phyloP scores from a whole-genome alignment of 345 rosid species.

The Aurinia saxatilis region DNA sequence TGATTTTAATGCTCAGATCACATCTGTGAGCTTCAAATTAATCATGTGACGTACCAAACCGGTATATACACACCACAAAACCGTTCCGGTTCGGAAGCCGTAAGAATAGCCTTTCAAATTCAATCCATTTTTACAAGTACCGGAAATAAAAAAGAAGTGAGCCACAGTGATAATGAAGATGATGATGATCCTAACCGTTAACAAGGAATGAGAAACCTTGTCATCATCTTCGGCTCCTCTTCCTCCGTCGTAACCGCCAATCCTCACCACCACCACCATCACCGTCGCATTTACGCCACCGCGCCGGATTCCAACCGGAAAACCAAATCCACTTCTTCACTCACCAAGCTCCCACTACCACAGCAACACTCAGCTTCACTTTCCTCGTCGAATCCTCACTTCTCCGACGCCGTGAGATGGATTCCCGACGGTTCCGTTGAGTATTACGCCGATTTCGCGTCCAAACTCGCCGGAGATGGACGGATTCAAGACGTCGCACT shows the following conservation, averaged over 20 bases:
- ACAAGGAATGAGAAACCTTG: conserved; percentile 55
- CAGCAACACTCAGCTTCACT: conserved; percentile 21
- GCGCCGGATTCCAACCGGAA: conserved; percentile 23
- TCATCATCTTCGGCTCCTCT: conserved; percentile 53
- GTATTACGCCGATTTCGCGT: conserved; percentile 50
- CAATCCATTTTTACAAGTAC: conserved; percentile 33
- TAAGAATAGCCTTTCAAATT: conserved; percentile 58
- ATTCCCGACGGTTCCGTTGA: conserved; percentile 27
- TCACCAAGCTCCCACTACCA: conserved; percentile 22
- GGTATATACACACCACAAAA: background rate
- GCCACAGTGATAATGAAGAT: conserved; percentile 8
- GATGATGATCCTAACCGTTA: conserved; percentile 29
- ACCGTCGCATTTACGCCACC: conserved; percentile 27
- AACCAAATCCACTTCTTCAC: conserved; percentile 22
- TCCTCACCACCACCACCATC: conserved; percentile 25
- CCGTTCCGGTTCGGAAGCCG: conserved; percentile 18
- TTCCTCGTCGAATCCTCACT: conserved; percentile 20
- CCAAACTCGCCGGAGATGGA: conserved; percentile 63
- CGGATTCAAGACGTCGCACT: conserved; percentile 55
- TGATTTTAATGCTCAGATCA: no score
- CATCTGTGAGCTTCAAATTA: no score
- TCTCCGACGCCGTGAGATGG: conserved; percentile 31
- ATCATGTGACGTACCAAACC: no score
- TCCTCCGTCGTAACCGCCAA: conserved; percentile 39
- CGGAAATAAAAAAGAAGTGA: background rate